Conservation (phyloP, 768 basidiomycete genomes). For the Pleurotus tuoliensis region DNA sequence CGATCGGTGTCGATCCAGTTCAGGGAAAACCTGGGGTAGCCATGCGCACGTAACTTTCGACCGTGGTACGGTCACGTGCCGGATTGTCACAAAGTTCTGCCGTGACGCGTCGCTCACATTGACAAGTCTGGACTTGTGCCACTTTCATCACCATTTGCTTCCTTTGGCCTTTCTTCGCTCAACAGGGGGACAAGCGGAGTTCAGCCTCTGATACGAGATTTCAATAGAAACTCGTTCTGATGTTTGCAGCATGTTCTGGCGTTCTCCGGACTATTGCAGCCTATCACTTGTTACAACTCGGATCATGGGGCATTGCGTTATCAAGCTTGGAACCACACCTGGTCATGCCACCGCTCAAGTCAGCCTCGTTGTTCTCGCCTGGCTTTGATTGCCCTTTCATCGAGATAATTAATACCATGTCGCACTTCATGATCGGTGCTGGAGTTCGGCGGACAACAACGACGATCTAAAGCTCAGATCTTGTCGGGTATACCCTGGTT, state of each 20-base stretch:
- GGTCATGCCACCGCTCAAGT: background rate
- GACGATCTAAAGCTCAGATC: background rate
- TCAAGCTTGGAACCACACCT: background rate
- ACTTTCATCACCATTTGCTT: background rate
- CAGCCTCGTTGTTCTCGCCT: constrained; percentile 5
- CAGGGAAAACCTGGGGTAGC: background rate
- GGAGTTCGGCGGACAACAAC: background rate
- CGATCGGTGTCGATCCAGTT: background rate
- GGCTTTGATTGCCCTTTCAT: constrained; percentile 5
- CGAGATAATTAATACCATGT: background rate
- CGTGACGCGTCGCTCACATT: background rate
- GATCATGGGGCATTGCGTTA: constrained; percentile 6
- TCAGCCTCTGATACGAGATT: background rate
- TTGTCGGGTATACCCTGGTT: background rate
- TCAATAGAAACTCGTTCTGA: constrained; percentile 2
- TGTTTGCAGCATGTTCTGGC: background rate
- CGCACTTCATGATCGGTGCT: background rate
- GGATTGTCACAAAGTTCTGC: background rate
- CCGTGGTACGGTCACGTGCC: background rate
- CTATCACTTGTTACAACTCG: constrained; percentile 6
- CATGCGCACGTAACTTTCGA: background rate
- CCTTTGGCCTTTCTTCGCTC: background rate
- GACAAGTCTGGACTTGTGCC: too few species aligned
- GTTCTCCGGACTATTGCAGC: constrained; percentile 6
- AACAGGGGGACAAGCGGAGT: constrained; percentile 3